Evolutionary conservation across 2,329 filamentous ascomycete species (phyloP), one percentile per base, ranked within the genome.

Genomic region (Balansia obtecta): DNA sequence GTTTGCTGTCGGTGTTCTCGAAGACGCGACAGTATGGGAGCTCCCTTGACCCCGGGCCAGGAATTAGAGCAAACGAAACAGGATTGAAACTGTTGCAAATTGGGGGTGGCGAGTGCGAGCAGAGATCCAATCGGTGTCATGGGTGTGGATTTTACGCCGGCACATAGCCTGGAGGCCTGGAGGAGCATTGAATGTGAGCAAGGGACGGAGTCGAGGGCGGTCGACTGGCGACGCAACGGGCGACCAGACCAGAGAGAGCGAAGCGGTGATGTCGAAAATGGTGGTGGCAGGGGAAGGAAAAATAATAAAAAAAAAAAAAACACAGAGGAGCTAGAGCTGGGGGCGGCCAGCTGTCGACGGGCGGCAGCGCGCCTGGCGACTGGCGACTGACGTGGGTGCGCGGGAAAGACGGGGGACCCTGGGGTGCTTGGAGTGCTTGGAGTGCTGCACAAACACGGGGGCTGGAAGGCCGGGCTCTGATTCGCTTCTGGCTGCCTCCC

Each of bases 211-310:
- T 34, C n/a, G 13, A 30, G 22, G 20, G 37, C 11, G 27, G 27
- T 40, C 12, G 34, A 47, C 27, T 16, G 41, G 46, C 41, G 42
- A 18, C 46, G 50, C 46, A 41, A 33, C 16, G 33, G 39, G 46
- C 27, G 39, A 20, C 2, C 10, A 22, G 20, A 22, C 20, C 18
- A 39, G 15, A n/a, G 39, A 49, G 33, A 20, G 13, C 16, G 32
- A 27, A 30, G 45, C 48, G 58, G 61, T 62, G 56, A 59, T 59
- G 60, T 58, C 60, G 20, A 56, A 63, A 63, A 63, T 57, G 52
- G 53, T 60, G 61, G 61, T 63, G 61, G 61, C 61, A 58, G 56
- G 54, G 50, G 52, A 57, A 52, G 54, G 52, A 57, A 52, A 54
- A 52, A 38, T 4, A 42, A 22, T n/a, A n/a, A n/a, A n/a, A n/a